Evolutionary conservation across 2,329 filamentous ascomycete genomes (phyloP), one percentile per base, ranked within the genome.

Genomic region (Microdochium bolleyi): DNA sequence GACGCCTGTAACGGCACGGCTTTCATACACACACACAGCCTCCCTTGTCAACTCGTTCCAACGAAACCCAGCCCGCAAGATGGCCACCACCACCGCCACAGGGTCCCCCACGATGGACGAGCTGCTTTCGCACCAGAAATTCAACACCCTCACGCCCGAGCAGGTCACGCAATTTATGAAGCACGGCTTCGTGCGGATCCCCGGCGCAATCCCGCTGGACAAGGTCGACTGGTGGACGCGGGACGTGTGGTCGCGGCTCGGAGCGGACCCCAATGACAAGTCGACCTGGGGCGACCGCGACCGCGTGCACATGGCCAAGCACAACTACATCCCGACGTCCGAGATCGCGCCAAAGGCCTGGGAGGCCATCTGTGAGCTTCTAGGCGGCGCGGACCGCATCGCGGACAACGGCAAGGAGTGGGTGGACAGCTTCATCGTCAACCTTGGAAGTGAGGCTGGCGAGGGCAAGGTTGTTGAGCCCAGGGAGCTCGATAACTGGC

Each of bases 391-490:
- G 48, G 69, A 72, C 16, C 67, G 69, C 2, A 63, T 76, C 32
- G 64, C 66, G 1, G 61, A 65, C 25, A 58, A 66, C 9, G 70
- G 65, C 19, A 67, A 69, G 1, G 64, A 61, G 3, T 82, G 78
- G 77, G 71, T 69, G 53, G 79, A 82, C 60, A 68, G 70, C 1
- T 74, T 80, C 56, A 81, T 82, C 54, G 75, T 82, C 21, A 82
- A 82, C 60, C 67, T 82, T 9, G 79, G 79, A 8, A 75, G 67
- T 0, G 60, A 68, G 3, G 66, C 71, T 25, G 70, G 67, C 52
- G 70, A 74, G 51, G 68, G 70, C 9, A 70, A 69, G 53, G 65
- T 68, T 30, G 61, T 71, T n/a, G 61, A 70, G 50, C 73, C 74
- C 1, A 67, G 70, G 48, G 69, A 73, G 1, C 60, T 78, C 24